Evolutionary conservation across 805 yeast genomes (phyloP), one percentile per base, ranked within the genome.

Genomic region (Saccharomyces cerevisiae): DNA sequence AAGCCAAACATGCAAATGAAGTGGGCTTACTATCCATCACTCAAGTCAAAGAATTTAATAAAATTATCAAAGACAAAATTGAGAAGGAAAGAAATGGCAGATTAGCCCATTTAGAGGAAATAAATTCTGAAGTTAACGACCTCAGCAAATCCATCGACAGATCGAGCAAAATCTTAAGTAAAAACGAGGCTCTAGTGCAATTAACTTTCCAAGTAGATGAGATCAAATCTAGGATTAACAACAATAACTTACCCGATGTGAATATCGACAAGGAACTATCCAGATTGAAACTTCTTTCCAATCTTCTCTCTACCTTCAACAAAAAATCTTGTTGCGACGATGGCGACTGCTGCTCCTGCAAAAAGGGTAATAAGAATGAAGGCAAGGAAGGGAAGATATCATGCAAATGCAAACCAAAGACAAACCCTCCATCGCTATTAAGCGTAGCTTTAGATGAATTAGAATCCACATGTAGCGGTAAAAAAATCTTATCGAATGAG

Each of bases 81-180:
- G 91, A 85, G 58, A 58, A 68, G 11, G 96, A 87, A 76, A 84
- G 98, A 72, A 77, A 84, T 58, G 89, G 90, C 28, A 84, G 94
- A 66, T 79, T 91, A 62, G 77, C 85, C 49, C 77, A 85, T 62
- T 76, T 94, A 63, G 77, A 78, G 32, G 80, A 82, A 54, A 76
- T 94, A 53, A 75, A 79, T 60, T 57, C 73, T 10, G 77, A 82
- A 61, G 74, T 87, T 51, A 74, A 70, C 27, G 76, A 78, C 36
- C 76, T 92, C 36, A 30, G 60, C 10, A 57, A 60, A 5, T 61
- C 66, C 4, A 61, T 80, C 62, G 70, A 72, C 32, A 62, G 76
- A 50, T 76, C 83, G 17, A 76, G 76, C 21, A 52, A 66, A 10
- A 64, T 71, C 48, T 59, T 70, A 17, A 62, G 67, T 47, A 75